Base-by-base conservation (phyloP, 1,284 basidiomycete genomes). In the Cerrena zonata region DNA sequence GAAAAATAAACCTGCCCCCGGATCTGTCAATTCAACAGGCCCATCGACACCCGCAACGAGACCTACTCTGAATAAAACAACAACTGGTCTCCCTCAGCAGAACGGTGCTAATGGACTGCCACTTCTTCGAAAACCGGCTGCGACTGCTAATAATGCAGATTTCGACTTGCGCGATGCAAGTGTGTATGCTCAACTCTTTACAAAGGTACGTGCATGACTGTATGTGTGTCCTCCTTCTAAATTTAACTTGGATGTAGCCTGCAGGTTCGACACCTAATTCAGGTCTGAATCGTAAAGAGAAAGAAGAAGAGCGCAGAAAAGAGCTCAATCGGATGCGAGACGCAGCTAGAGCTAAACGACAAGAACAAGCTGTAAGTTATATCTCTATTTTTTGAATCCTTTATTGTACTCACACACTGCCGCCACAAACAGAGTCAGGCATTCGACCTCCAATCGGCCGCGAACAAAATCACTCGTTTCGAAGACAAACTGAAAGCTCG, bases 251-350 rank as follows among this genome's bases (percentile, higher is more conserved):
- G 30, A 34, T 7, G 15, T 34, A 77, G 78, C 62, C 74, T 11
- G 79, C 77, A n/a, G 74, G 75, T 21, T 74, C 65, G 45, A 74
- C 77, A 21, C 76, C 82, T 2, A 75, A 75, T 45, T 79, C 80
- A n/a, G 80, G 80, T 5, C 60, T 79, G 47, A 82, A 72, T 54
- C 61, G 74, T 50, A 76, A 79, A 51, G 76, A 84, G 56, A 84
- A 83, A 56, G 80, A 86, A 22, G 82, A 85, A 55, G 84, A 86
- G 57, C 73, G 84, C 40, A 74, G 79, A 50, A 83, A 77, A 58
- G 82, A 89, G 55, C 60, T 89, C 53, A 74, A 84, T 58, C 79
- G 73, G 61, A 78, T 87, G 80, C 75, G 83, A 50, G 82, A 88
- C 39, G 87, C 87, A 46, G 82, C 82, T 23, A 75, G 76, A 55